phyloP scores from a whole-genome alignment of 352 stramenopile species.

The Pythium insidiosum region DNA sequence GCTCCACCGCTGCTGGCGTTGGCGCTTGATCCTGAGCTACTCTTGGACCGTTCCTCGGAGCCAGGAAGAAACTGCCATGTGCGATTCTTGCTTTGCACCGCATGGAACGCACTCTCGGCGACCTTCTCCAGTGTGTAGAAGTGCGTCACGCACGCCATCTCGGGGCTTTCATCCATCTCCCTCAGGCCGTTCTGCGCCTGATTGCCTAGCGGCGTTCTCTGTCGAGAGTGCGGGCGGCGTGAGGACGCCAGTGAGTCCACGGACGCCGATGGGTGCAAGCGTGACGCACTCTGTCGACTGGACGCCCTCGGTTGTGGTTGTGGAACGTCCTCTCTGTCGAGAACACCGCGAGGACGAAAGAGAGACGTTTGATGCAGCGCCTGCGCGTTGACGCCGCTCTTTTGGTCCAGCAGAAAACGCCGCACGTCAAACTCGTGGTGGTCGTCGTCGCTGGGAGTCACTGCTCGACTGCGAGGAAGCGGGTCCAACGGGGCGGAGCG shows the following conservation, averaged over 20 bases:
- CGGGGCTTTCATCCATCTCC: constrained; percentile 19
- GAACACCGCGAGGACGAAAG: constrained; percentile 30
- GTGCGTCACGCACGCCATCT: no score
- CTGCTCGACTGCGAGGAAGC: constrained; percentile 1
- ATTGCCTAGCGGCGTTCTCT: not conserved
- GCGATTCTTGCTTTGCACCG: constrained; percentile 47
- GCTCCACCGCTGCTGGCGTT: constrained; percentile 20
- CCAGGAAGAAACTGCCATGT: constrained; percentile 70
- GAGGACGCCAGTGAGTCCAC: not conserved
- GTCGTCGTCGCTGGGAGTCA: not conserved
- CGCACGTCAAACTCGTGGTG: constrained; percentile 44
- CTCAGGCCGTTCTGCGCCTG: not conserved
- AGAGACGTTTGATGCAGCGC: constrained; percentile 49
- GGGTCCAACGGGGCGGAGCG: not conserved
- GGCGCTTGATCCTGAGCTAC: constrained; percentile 24
- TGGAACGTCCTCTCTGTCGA: constrained; percentile 4
- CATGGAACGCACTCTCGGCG: constrained; percentile 59
- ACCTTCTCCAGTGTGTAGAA: constrained; percentile 79
- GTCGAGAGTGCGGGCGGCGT: not conserved
- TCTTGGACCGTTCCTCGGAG: constrained; percentile 47
- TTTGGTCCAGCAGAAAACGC: constrained; percentile 61
- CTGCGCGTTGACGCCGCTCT: constrained; percentile 20
- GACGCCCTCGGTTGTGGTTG: constrained; percentile 6
- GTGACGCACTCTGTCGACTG: not conserved
- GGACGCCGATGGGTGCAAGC: not conserved